Conservation (phyloP, 768 basidiomycete genomes). For the Phylloporus sp. region DNA sequence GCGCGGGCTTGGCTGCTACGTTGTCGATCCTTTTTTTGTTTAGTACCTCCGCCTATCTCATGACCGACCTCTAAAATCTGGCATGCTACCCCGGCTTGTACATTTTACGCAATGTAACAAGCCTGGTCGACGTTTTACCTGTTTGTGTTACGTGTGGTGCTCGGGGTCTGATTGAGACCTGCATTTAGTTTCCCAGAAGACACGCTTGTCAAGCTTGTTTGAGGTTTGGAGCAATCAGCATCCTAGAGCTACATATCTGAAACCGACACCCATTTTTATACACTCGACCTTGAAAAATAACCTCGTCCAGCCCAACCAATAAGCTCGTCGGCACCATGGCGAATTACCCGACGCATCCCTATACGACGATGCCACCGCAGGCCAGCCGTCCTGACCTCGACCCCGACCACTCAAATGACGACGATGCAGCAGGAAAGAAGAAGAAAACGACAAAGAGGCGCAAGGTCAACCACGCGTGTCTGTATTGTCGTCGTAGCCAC, state of each 20-base stretch:
- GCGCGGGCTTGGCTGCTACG: background rate
- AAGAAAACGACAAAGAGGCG: slow-evolving; percentile 55
- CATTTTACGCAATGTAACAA: slow-evolving; percentile 10
- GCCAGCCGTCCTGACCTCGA: slow-evolving; percentile 17
- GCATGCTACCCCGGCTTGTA: slow-evolving; percentile 2
- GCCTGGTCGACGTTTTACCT: slow-evolving; percentile 1
- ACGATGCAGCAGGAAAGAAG: slow-evolving; percentile 34
- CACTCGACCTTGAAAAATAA: slow-evolving; percentile 12
- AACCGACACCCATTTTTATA: slow-evolving; percentile 24
- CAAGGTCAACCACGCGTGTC: slow-evolving; percentile 89
- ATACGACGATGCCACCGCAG: slow-evolving; percentile 20
- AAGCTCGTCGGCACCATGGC: slow-evolving; percentile 17
- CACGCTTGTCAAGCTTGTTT: slow-evolving; percentile 22
- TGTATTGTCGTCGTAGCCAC: slow-evolving; percentile 90
- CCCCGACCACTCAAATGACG: slow-evolving; percentile 30
- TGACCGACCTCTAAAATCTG: background rate
- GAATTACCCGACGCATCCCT: slow-evolving; percentile 27
- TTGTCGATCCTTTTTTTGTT: background rate
- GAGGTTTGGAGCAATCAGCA: slow-evolving; percentile 21
- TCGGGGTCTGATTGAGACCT: slow-evolving; percentile 18
- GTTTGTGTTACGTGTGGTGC: slow-evolving; percentile 13
- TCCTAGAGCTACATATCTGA: slow-evolving; percentile 18
- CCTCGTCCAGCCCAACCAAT: slow-evolving; percentile 8
- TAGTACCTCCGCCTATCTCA: background rate
- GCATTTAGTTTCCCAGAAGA: background rate